Conservation (phyloP, 768 basidiomycete species). For the Clavaria fumosa region DNA sequence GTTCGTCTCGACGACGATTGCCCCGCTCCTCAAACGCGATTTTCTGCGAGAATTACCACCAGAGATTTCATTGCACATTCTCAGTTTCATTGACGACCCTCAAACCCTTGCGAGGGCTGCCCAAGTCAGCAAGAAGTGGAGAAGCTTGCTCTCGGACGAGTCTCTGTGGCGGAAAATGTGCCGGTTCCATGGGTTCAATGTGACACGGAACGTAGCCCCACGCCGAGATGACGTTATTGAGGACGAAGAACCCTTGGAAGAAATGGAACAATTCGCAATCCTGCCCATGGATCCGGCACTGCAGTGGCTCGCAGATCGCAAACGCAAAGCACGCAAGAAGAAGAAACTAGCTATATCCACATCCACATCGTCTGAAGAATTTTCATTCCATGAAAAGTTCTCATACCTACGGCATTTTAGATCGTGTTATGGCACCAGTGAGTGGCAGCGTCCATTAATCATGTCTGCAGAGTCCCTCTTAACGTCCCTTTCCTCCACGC, state of each 20-base stretch:
- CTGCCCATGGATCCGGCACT: slow-evolving; percentile 27
- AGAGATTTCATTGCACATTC: slow-evolving; percentile 63
- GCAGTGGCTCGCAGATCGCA: slow-evolving; percentile 22
- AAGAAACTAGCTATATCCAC: not conserved
- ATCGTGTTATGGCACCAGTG: slow-evolving; percentile 55
- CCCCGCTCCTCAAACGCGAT: slow-evolving; percentile 49
- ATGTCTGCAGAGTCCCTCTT: slow-evolving; percentile 4
- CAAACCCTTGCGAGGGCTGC: slow-evolving; percentile 51
- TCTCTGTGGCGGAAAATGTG: slow-evolving; percentile 72
- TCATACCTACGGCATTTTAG: slow-evolving; percentile 64
- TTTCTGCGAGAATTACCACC: slow-evolving; percentile 41
- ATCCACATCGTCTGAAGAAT: not conserved
- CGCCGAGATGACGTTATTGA: not conserved
- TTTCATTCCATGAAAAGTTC: slow-evolving; percentile 16
- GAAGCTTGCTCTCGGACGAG: slow-evolving; percentile 54
- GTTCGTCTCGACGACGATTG: slow-evolving; percentile 48
- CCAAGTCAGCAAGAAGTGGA: slow-evolving; percentile 62
- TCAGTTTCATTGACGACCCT: slow-evolving; percentile 65
- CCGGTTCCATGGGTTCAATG: slow-evolving; percentile 18
- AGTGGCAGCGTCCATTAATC: slow-evolving; percentile 15
- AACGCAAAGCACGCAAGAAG: slow-evolving; percentile 10
- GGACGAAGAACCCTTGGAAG: slow-evolving; percentile 22
- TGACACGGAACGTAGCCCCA: not conserved
- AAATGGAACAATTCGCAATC: slow-evolving; percentile 19
- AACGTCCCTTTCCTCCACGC: too few species aligned